These are phyloP conservation scores for Terfezia claveryi DNA, from an alignment of 495 filamentous ascomycete genomes.

Conservation along the genomic window DNA sequence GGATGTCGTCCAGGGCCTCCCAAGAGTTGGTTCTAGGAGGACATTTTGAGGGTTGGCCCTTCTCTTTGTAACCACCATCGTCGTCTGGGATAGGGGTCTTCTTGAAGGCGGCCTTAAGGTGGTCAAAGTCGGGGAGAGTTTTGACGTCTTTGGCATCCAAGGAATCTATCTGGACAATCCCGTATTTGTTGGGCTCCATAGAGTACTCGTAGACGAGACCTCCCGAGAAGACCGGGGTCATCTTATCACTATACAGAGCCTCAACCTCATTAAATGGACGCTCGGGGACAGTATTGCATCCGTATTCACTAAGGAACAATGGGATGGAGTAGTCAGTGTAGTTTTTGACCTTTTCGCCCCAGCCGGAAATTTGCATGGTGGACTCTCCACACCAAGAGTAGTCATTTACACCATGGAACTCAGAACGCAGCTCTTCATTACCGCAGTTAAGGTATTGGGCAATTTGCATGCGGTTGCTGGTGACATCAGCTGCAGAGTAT, in stretches of 20 bases:
- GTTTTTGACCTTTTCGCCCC: constrained; percentile 76
- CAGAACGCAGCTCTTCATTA: constrained; percentile 47
- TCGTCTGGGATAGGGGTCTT: constrained; percentile 43
- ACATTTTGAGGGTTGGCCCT: constrained; percentile 42
- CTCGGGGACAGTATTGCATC: constrained; percentile 36
- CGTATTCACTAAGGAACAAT: constrained; percentile 89
- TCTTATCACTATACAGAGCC: constrained; percentile 59
- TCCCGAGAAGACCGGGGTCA: constrained; percentile 86
- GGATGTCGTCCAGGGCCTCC: constrained; percentile 52
- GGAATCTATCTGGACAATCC: constrained; percentile 40
- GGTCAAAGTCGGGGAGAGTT: constrained; percentile 39
- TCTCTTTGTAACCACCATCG: constrained; percentile 53
- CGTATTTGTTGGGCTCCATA: constrained; percentile 52
- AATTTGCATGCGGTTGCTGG: constrained; percentile 70
- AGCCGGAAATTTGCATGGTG: constrained; percentile 51
- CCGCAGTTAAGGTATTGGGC: constrained; percentile 92
- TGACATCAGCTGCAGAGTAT: constrained; percentile 76
- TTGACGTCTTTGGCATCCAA: constrained; percentile 23
- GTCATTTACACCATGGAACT: constrained; percentile 97
- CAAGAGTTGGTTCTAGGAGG: constrained; percentile 46
- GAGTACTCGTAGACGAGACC: constrained; percentile 93
- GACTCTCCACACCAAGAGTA: constrained; percentile 91
- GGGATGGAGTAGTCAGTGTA: constrained; percentile 80
- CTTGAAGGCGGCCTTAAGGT: constrained; percentile 41
- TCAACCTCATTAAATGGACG: constrained; percentile 64